A percentile compares a stretch with the other conserved stretches of the same genome.
Conservation (phyloP, 495 filamentous ascomycete species). For the Thozetella sp. region DNA sequence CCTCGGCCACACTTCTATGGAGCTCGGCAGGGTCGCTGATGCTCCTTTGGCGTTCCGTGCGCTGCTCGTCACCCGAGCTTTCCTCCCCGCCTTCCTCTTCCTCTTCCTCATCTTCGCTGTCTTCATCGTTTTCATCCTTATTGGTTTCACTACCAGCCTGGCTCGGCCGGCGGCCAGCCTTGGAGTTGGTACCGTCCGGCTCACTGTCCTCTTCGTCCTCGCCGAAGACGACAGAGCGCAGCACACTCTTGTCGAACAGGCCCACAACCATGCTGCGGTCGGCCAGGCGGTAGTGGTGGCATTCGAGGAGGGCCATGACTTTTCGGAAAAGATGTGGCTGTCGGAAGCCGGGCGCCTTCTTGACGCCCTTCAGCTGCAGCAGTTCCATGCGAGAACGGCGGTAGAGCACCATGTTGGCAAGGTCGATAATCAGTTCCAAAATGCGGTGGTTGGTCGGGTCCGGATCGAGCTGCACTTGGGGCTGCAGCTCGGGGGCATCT, state of each 20-base stretch:
- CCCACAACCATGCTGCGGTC: conserved; percentile 88
- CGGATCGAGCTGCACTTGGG: conserved; percentile 50
- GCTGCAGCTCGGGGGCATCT: conserved; percentile 22
- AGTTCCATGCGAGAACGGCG: conserved; percentile 78
- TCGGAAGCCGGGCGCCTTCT: conserved; percentile 67
- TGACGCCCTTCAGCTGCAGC: conserved; percentile 48
- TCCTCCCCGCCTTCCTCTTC: conserved; percentile 14
- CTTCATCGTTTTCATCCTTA: conserved; percentile 13
- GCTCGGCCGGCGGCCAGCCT: conserved; percentile 13
- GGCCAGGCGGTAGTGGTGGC: conserved; percentile 82
- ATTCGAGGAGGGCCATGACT: conserved; percentile 83
- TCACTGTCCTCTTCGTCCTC: conserved; percentile 33
- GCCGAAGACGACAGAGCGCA: conserved; percentile 74
- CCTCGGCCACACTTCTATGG: conserved; percentile 19
- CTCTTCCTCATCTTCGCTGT: conserved; percentile 12
- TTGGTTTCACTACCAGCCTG: conserved; percentile 19
- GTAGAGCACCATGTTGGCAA: conserved; percentile 86
- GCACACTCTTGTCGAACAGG: conserved; percentile 86
- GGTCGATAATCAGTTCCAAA: conserved; percentile 76
- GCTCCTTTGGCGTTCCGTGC: conserved; percentile 53
- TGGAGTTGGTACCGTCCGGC: not conserved
- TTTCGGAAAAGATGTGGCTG: conserved; percentile 79
- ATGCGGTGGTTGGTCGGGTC: conserved; percentile 74
- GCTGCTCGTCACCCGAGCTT: conserved; percentile 45
- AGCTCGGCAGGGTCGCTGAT: conserved; percentile 45